Evolutionary conservation across 2,329 filamentous ascomycete genomes (phyloP).

Genomic region (Cryphonectria radicalis): DNA sequence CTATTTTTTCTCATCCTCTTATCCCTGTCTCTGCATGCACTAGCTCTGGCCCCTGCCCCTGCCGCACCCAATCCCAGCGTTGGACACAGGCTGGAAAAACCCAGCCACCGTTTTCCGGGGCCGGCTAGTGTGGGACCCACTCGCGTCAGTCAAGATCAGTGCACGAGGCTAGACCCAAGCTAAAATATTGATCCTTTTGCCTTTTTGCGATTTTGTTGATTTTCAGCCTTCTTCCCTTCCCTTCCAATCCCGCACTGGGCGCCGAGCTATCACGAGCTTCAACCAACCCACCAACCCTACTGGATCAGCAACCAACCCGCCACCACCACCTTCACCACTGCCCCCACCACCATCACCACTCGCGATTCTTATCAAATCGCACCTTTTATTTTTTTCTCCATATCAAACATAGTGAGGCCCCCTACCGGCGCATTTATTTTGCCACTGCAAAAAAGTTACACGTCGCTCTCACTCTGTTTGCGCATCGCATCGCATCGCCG

Average conservation of each 20-base stretch:
- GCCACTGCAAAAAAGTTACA: background rate
- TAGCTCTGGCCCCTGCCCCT: background rate
- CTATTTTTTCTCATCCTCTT: background rate
- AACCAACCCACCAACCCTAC: conserved; percentile 27
- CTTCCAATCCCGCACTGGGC: conserved; percentile 29
- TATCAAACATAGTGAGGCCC: background rate
- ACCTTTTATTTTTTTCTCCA: conserved; percentile 21
- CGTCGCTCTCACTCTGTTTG: conserved; percentile 32
- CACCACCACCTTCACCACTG: conserved; percentile 16
- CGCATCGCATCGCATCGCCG: conserved; percentile 33
- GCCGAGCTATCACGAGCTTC: conserved; percentile 34
- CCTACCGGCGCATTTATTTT: background rate
- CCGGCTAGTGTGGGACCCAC: conserved; percentile 21
- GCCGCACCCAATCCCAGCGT: conserved; percentile 18
- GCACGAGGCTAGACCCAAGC: conserved; percentile 36
- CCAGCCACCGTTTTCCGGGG: conserved; percentile 29
- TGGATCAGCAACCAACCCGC: conserved; percentile 18
- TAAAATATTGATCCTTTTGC: conserved; percentile 30
- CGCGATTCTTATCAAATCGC: conserved; percentile 4
- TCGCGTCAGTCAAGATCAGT: conserved; percentile 18
- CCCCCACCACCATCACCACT: conserved; percentile 21
- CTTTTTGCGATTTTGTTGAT: conserved; percentile 32
- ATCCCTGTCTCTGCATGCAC: conserved; percentile 13
- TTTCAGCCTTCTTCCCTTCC: conserved; percentile 36
- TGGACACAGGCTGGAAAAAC: conserved; percentile 24